These are phyloP conservation scores for Vicia villosa DNA, from an alignment of 306 rosid species.

Conservation along the genomic window DNA sequence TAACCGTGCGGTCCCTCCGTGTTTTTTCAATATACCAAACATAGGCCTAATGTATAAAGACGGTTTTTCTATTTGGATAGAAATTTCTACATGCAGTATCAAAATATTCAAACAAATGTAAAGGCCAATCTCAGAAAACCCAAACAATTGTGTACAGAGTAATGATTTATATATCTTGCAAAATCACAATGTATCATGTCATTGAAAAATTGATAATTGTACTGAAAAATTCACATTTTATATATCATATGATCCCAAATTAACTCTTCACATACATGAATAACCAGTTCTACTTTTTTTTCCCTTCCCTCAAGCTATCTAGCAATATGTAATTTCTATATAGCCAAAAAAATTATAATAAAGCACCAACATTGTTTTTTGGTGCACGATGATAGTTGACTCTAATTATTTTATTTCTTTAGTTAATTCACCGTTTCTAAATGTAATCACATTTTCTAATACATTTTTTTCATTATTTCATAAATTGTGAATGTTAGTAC, in stretches of 20 bases:
- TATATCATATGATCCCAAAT: slow-evolving; percentile 10
- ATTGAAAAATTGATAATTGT: too few species aligned
- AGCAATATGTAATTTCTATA: neutral
- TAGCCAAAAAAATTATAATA: neutral
- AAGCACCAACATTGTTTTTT: neutral
- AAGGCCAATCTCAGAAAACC: too few species aligned
- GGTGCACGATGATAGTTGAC: slow-evolving; percentile 1
- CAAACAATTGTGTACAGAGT: too few species aligned
- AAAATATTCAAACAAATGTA: too few species aligned
- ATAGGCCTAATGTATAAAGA: too few species aligned
- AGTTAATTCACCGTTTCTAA: slow-evolving; percentile 19
- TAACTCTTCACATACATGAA: slow-evolving; percentile 29
- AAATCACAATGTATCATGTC: too few species aligned
- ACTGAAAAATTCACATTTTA: neutral
- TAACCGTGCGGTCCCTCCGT: too few species aligned
- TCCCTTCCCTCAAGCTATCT: neutral
- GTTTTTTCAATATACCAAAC: too few species aligned
- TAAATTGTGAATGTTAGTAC: slow-evolving; percentile 15
- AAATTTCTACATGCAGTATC: too few species aligned
- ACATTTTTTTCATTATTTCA: slow-evolving; percentile 6
- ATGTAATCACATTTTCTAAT: slow-evolving; percentile 19
- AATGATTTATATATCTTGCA: too few species aligned
- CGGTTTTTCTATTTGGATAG: too few species aligned
- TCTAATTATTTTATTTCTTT: slow-evolving; percentile 4
- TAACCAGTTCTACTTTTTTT: neutral